A percentile compares a stretch with the other conserved stretches of the same genome.
Evolutionary conservation across 768 basidiomycete species (phyloP).

Genomic region (Rhodosporidiobolus sp.): DNA sequence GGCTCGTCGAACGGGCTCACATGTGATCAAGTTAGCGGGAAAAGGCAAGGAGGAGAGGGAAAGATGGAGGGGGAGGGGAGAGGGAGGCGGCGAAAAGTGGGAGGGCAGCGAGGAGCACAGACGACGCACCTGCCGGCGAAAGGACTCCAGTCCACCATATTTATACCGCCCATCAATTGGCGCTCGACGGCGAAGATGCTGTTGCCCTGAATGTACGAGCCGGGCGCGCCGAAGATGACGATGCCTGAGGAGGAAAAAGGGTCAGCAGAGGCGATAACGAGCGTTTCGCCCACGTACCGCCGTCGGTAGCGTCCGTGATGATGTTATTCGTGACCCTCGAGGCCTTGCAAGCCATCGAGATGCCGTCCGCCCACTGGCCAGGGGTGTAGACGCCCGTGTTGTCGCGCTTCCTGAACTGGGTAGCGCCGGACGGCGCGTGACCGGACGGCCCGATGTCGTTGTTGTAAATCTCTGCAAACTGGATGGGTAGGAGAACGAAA

Average conservation of each 20-base stretch:
- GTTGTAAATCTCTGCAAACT: not conserved
- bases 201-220: conserved; percentile 31
- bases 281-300: too few species aligned
- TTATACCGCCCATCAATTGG: conserved; percentile 29
- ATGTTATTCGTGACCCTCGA: conserved; percentile 37
- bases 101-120: too few species aligned
- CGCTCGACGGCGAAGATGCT: conserved; percentile 35
- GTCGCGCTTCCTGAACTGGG: conserved; percentile 4
- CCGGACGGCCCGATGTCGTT: conserved; percentile 13
- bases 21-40: too few species aligned
- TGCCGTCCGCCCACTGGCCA: conserved; percentile 42
- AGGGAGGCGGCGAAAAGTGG: too few species aligned
- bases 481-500: too few species aligned
- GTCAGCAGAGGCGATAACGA: too few species aligned
- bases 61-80: too few species aligned
- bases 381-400: not conserved
- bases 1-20: too few species aligned
- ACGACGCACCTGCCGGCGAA: conserved; percentile 33
- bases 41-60: too few species aligned
- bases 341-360: conserved; percentile 39
- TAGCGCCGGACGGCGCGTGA: not conserved
- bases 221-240: conserved; percentile 43
- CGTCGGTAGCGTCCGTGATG: conserved; percentile 45
- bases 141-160: conserved; percentile 35
- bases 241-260: conserved; percentile 15